phyloP scores from a whole-genome alignment of 352 stramenopile species.

The Phytophthora aleatoria region DNA sequence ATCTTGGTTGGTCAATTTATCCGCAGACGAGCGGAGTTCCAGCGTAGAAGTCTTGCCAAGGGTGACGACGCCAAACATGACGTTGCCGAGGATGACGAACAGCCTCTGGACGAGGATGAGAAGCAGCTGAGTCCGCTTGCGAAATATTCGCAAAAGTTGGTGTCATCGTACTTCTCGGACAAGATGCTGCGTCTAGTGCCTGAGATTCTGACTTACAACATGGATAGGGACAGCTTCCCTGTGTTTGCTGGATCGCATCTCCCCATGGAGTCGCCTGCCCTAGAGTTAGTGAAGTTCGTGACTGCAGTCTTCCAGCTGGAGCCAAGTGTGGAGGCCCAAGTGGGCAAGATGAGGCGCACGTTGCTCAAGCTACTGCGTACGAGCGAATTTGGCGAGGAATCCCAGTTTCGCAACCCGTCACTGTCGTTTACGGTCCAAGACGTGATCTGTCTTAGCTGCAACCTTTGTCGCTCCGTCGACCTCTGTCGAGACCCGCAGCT shows the following conservation, averaged over 20 bases:
- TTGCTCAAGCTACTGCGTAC: slow-evolving; percentile 85
- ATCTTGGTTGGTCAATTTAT: slow-evolving; percentile 91
- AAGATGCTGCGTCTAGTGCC: slow-evolving; percentile 81
- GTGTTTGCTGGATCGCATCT: slow-evolving; percentile 88
- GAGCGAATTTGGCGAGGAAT: slow-evolving; percentile 80
- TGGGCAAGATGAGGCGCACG: slow-evolving; percentile 91
- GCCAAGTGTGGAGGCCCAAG: slow-evolving; percentile 87
- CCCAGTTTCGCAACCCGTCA: slow-evolving; percentile 94
- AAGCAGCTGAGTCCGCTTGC: slow-evolving; percentile 55
- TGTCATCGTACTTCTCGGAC: slow-evolving; percentile 76
- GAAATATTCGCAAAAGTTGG: slow-evolving; percentile 74
- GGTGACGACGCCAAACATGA: slow-evolving; percentile 23
- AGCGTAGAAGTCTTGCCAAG: slow-evolving; percentile 28
- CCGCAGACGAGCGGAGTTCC: slow-evolving; percentile 69
- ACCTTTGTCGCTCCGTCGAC: slow-evolving; percentile 96
- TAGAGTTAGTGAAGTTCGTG: slow-evolving; percentile 98
- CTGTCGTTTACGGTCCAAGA: slow-evolving; percentile 96
- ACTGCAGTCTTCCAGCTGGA: slow-evolving; percentile 94
- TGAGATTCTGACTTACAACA: slow-evolving; percentile 75
- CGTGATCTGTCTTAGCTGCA: slow-evolving; percentile 97
- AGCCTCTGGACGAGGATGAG: slow-evolving; percentile 55
- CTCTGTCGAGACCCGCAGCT: slow-evolving; percentile 94
- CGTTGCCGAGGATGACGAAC: slow-evolving; percentile 29
- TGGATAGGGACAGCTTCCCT: slow-evolving; percentile 76
- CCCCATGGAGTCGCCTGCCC: slow-evolving; percentile 79